A percentile compares a stretch with the other conserved stretches of the same genome.
phyloP scores from a whole-genome alignment of 2,329 filamentous ascomycete genomes.

The Cladobotryum mycophilum region DNA sequence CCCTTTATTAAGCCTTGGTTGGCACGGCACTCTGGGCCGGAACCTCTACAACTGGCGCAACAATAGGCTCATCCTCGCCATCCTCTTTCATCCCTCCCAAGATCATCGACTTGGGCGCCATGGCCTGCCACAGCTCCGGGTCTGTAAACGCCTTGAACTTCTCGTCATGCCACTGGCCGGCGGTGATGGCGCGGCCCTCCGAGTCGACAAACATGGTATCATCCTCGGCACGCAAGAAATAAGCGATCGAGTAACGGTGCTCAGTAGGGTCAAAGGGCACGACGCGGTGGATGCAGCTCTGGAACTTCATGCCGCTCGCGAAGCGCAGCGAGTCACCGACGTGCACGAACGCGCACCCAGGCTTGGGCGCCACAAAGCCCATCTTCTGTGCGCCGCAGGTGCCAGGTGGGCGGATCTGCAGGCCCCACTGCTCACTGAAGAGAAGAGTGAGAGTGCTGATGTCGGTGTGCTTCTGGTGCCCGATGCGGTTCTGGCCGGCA shows the following conservation, averaged over 20 bases:
- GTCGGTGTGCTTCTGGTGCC: no score
- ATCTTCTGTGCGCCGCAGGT: no score
- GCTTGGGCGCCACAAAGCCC: no score
- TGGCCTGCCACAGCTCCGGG: conserved; percentile 38
- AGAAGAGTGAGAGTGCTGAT: no score
- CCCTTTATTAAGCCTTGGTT: no score
- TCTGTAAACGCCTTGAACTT: conserved; percentile 47
- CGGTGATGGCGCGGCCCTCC: conserved; percentile 47
- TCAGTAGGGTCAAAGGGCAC: conserved; percentile 45
- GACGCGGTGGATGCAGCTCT: conserved; percentile 52
- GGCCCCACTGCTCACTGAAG: no score
- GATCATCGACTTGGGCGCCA: conserved; percentile 42
- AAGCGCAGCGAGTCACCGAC: conserved; percentile 55
- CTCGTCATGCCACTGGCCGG: conserved; percentile 48
- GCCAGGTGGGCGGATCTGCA: no score
- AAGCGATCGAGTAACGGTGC: conserved; percentile 54
- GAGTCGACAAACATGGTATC: conserved; percentile 50
- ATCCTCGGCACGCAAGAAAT: conserved; percentile 52
- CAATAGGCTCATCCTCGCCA: conserved; percentile 2
- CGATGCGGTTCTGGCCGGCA: no score
- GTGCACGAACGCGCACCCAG: conserved; percentile 36
- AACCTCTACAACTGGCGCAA: no score
- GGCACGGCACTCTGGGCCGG: no score
- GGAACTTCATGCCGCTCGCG: conserved; percentile 45
- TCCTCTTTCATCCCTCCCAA: conserved; percentile 45